Evolutionary conservation across 1,284 basidiomycete species (phyloP), one percentile per base, ranked within the genome.

Genomic region (Puccinia triticina): DNA sequence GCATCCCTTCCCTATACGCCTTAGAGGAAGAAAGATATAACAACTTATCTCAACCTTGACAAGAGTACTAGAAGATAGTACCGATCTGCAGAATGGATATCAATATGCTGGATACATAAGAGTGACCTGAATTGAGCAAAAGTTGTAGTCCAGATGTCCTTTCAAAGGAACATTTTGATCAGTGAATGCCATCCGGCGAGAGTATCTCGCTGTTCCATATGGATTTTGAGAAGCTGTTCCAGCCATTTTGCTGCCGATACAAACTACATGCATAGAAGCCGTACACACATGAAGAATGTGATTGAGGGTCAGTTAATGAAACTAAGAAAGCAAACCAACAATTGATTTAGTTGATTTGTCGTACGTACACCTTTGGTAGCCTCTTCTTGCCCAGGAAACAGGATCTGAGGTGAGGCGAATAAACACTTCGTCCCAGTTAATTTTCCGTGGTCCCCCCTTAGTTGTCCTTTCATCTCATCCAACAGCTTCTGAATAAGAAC

Each of bases 371-470:
- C 72, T 40, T 57, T 0, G 3, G 7, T 26, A 14, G 21, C 18
- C 53, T 57, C 72, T 37, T 74, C 72, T 37, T 53, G 69, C 46
- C 69, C 48, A 10, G 69, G 69, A 72, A 74, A 74, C 29, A 2
- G 50, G 37, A 74, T 53, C 23, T 57, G 50, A 8, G 50, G 32
- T 18, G 72, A 74, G 48, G n/a, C 72, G 34, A 74, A 74, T 26
- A 74, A n/a, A n/a, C 72, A 74, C 34, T 34, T 50, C 29, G 43
- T 14, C 3, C 11, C 16, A 50, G 46, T 8, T n/a, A 26, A 1
- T 1, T 29, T 16, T 16, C 16, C 5, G 29, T 37, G 34, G 8
- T 57, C 11, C 34, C n/a, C 18, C 46, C 26, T n/a, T 2, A 26
- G 46, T 50, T 50, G 46, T 32, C 29, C 26, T 21, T 57, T 23